Evolutionary conservation across 2,329 filamentous ascomycete genomes (phyloP).

Genomic region (Colletotrichum sp.): DNA sequence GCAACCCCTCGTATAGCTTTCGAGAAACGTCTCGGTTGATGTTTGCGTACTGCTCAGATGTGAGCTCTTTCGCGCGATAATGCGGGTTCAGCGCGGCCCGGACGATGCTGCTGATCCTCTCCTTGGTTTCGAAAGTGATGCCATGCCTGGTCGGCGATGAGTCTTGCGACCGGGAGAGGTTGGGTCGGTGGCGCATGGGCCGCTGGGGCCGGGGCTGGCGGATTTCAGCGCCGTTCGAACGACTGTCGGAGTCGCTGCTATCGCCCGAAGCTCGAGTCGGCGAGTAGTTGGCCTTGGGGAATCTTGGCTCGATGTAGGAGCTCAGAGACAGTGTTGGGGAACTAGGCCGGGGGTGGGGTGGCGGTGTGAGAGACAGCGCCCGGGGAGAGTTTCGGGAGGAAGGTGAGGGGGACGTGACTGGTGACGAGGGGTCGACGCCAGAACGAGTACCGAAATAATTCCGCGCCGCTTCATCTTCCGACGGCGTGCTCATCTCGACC

Average conservation of each 20-base stretch:
- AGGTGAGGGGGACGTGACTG: constrained; percentile 67
- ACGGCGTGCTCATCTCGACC: constrained; percentile 71
- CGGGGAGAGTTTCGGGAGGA: constrained; percentile 72
- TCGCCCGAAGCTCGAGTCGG: constrained; percentile 56
- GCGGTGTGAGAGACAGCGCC: constrained; percentile 72
- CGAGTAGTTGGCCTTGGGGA: constrained; percentile 77
- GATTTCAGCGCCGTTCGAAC: constrained; percentile 47
- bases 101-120: constrained; percentile 88
- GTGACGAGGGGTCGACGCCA: constrained; percentile 56
- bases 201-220: constrained; percentile 58
- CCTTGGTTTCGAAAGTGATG: constrained; percentile 83
- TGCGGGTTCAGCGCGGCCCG: constrained; percentile 81
- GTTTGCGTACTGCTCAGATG: constrained; percentile 86
- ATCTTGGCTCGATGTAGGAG: constrained; percentile 75
- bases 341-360: constrained; percentile 67
- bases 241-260: constrained; percentile 49
- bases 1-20: constrained; percentile 78
- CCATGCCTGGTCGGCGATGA: constrained; percentile 68
- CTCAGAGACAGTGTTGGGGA: constrained; percentile 72
- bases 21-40: constrained; percentile 92
- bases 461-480: constrained; percentile 60
- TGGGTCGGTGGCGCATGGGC: constrained; percentile 43
- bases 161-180: constrained; percentile 58
- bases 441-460: constrained; percentile 38
- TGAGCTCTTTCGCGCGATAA: constrained; percentile 77